These are phyloP conservation scores for Coemansia sp. DNA, from an alignment of 371 early-diverging fungal genomes.

Conservation along the genomic window DNA sequence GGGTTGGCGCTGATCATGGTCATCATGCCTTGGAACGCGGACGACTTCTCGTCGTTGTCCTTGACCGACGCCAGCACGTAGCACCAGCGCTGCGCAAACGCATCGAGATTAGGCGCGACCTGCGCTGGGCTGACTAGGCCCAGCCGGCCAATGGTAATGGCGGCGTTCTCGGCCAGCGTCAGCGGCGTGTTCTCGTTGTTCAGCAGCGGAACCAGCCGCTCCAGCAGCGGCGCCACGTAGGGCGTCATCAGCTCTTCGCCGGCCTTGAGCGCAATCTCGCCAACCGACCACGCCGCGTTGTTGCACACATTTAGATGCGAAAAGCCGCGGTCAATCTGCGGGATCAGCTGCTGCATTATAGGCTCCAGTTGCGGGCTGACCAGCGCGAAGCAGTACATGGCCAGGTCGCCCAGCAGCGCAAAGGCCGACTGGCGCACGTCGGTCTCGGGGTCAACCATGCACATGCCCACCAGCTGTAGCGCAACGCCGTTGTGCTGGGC, in stretches of 20 bases:
- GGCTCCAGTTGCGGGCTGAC: constrained; percentile 70
- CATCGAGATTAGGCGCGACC: constrained; percentile 76
- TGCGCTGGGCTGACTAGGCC: constrained; percentile 80
- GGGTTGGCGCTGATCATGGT: constrained; percentile 86
- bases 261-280: constrained; percentile 87
- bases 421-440: constrained; percentile 92
- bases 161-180: constrained; percentile 88
- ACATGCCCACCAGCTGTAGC: constrained; percentile 72
- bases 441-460: constrained; percentile 73
- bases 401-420: constrained; percentile 92
- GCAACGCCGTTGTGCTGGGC: constrained; percentile 69
- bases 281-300: constrained; percentile 95
- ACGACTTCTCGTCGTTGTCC: constrained; percentile 91
- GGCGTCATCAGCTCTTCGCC: constrained; percentile 59
- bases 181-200: constrained; percentile 63
- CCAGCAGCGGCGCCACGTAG: constrained; percentile 75
- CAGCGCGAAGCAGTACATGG: constrained; percentile 77
- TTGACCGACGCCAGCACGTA: constrained; percentile 65
- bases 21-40: constrained; percentile 91
- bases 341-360: constrained; percentile 75
- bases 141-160: constrained; percentile 91
- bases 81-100: constrained; percentile 78
- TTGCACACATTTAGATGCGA: constrained; percentile 75
- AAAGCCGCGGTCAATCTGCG: constrained; percentile 64
- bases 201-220: constrained; percentile 79